Base-by-base conservation (phyloP, 306 rosid species). In the Lagenaria siceraria region DNA sequence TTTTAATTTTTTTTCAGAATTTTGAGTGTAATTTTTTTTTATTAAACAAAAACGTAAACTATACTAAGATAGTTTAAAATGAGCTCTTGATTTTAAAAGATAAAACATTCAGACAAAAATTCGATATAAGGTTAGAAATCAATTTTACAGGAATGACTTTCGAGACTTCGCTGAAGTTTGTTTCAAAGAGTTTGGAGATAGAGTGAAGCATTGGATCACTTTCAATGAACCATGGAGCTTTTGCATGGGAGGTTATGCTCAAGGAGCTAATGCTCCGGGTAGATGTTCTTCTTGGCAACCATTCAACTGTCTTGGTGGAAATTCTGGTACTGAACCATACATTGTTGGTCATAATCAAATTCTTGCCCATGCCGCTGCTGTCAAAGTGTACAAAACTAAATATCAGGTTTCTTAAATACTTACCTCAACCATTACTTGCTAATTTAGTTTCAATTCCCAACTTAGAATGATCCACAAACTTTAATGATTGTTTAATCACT, bases 171-270 rank as follows among this genome's bases (percentile, higher is more conserved):
- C 82, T 1, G 82, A 81, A 21, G 12, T 86, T 66, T 86, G 89
- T 76, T 86, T 72, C 58, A 77, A 60, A 33, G 80, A 77, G 43
- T 83, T 86, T 62, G 85, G 89, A 7, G 84, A 83, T 27, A 74
- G 82, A 21, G 85, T 86, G 22, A 86, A 86, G 80, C 80, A 81
- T 19, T 83, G 62, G 68, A 61, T 92, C 93, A 46, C 54, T 46
- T 40, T 79, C 49, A 58, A 56, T 4, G 6, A 86, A 79, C 54
- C 10, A 27, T 60, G n/a, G 36, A 60, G 66, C 1, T 60, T 12
- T 27, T 1, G 38, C 38, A 1, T 27, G 38, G 66, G 36, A 12
- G 66, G 66, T 0, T 60, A 60, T 14, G 66, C 66, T 0, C 36
- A 5, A 13, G 66, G 66, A 12, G 19, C 38, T 15, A 10, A 12